A percentile compares a stretch with the other conserved stretches of the same genome.
Conservation (phyloP, 129 eudicot genomes). For the Silybum marianum region DNA sequence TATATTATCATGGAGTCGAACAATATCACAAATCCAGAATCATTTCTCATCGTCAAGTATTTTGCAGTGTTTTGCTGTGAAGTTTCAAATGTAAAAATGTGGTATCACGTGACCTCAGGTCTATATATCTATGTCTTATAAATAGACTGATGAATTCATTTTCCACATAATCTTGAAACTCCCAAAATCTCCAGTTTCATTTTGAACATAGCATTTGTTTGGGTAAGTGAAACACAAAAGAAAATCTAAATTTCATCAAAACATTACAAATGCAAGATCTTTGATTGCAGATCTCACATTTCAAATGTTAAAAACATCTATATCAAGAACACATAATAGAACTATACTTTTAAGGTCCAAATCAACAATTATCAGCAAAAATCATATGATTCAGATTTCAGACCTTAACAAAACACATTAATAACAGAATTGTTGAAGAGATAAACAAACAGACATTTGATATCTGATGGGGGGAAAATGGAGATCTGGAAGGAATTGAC, state of each 20-base stretch:
- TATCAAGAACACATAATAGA: neutral
- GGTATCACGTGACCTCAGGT: too few species aligned
- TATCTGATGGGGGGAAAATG: neutral
- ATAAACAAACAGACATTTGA: neutral
- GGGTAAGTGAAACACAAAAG: neutral
- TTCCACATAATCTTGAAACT: neutral
- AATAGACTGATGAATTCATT: neutral
- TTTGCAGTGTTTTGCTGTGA: too few species aligned
- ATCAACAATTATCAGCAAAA: neutral
- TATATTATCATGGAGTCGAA: neutral
- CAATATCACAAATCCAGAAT: neutral
- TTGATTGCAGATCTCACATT: neutral
- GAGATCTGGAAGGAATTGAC: slow-evolving; percentile 31
- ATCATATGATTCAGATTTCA: neutral
- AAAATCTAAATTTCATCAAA: neutral
- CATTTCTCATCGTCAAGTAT: neutral
- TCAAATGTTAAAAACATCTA: neutral
- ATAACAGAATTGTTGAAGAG: neutral
- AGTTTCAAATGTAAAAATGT: too few species aligned
- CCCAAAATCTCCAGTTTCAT: neutral
- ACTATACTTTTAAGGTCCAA: neutral
- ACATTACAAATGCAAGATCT: neutral
- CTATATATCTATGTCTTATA: neutral
- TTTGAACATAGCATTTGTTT: neutral
- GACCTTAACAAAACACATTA: neutral